Conservation (phyloP, 768 basidiomycete species). For the Crucibulum laeve region DNA sequence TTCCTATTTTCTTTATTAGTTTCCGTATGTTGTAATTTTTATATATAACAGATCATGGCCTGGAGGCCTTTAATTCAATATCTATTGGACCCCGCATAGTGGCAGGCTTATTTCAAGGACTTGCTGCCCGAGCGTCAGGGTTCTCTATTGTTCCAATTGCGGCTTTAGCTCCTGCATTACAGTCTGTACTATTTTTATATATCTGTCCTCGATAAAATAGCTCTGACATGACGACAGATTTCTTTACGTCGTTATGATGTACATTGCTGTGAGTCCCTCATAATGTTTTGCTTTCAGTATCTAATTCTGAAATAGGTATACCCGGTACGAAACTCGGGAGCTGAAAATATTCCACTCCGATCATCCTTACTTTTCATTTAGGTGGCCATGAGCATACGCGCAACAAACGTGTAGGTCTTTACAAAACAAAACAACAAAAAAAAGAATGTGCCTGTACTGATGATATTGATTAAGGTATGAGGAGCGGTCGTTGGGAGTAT, state of each 20-base stretch:
- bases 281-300: slow-evolving; percentile 2
- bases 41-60: slow-evolving; percentile 29
- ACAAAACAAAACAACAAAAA: too few relatives aligned
- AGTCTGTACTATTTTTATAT: slow-evolving; percentile 34
- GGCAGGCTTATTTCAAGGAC: slow-evolving; percentile 49
- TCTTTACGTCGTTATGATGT: slow-evolving; percentile 78
- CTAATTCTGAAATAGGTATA: slow-evolving; percentile 28
- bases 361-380: slow-evolving; percentile 12
- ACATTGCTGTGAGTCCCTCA: slow-evolving; percentile 43
- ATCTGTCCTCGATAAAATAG: neutral
- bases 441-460: neutral
- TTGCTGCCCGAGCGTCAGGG: slow-evolving; percentile 50
- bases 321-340: slow-evolving; percentile 24
- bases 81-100: slow-evolving; percentile 33
- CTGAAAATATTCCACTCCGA: neutral
- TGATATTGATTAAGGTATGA: slow-evolving; percentile 46
- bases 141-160: slow-evolving; percentile 43
- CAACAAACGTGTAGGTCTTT: slow-evolving; percentile 50
- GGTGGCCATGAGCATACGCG: slow-evolving; percentile 61
- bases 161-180: slow-evolving; percentile 61
- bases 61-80: slow-evolving; percentile 32
- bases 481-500: slow-evolving; percentile 67
- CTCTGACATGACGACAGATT: slow-evolving; percentile 33
- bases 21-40: neutral
- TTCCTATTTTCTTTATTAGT: slow-evolving; percentile 5